Evolutionary conservation across 768 basidiomycete genomes (phyloP), one percentile per base, ranked within the genome.

Genomic region (Cubamyces sp.): DNA sequence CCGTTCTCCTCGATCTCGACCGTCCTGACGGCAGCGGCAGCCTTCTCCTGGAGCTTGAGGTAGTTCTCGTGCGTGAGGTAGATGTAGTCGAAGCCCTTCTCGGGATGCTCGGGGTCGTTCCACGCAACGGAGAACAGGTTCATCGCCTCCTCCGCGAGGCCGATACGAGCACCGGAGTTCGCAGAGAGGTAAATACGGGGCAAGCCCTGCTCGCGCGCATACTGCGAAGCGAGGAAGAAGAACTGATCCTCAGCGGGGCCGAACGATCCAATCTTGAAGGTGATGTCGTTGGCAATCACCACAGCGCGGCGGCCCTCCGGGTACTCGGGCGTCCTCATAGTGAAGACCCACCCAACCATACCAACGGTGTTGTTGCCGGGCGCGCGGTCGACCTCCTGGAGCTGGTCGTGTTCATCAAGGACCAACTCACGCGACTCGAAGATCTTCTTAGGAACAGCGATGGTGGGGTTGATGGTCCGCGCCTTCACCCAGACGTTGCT

Each of bases 321-420:
- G 76, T 84, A 97, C 76, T 98, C 97, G 3, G 97, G 96, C 0
- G 96, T 98, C 66, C 81, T 80, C 67, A 98, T 80, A 3, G 87
- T 96, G 81, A 94, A 97, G 21, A 96, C 86, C 97, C 97, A 99
- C 2, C 87, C 96, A 57, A 98, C 92, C 97, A 99, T 99, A 69
- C 97, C 97, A 71, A 91, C 92, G 39, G 84, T 87, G 75, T 98
- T 99, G 73, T 92, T 94, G 21, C 97, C 97, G 15, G 95, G 92
- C 3, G 94, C 86, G 60, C 97, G 85, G 62, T 92, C 90, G 48
- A 99, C 92, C 76, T 97, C 95, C 19, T 87, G 82, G 19, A 98
- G 83, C 66, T 92, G 85, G 69, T 96, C 94, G 66, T 95, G 83
- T 76, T 98, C 97, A 70, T 98, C 96, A 30, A 96, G 78, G 18